These are phyloP conservation scores for Boletus reticuloceps DNA, from an alignment of 768 basidiomycete genomes.

Conservation along the genomic window DNA sequence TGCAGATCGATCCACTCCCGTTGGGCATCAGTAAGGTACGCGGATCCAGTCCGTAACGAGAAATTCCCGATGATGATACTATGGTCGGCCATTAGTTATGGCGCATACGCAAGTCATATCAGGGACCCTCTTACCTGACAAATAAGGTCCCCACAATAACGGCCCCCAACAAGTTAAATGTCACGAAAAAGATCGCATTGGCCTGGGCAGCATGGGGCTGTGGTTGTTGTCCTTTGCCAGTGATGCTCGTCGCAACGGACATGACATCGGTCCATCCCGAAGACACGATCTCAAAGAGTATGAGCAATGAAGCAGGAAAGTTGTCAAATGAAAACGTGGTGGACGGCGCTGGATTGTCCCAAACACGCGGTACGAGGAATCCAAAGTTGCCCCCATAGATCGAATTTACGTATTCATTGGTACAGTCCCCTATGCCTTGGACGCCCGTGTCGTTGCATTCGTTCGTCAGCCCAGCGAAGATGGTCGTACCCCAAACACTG, in stretches of 20 bases:
- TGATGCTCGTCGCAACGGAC: slow-evolving; percentile 74
- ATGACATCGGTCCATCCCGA: slow-evolving; percentile 99
- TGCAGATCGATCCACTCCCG: slow-evolving; percentile 93
- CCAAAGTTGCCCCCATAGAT: slow-evolving; percentile 60
- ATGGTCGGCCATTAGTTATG: slow-evolving; percentile 15
- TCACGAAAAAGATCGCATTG: slow-evolving; percentile 88
- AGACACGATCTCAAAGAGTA: slow-evolving; percentile 95
- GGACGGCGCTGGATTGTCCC: slow-evolving; percentile 82
- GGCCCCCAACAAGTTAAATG: slow-evolving; percentile 88
- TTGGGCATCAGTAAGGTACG: slow-evolving; percentile 82
- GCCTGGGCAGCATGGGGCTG: slow-evolving; percentile 66
- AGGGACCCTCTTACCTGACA: slow-evolving; percentile 60
- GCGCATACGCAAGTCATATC: not conserved
- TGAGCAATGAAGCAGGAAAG: slow-evolving; percentile 79
- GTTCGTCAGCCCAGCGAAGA: slow-evolving; percentile 85
- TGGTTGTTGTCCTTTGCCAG: slow-evolving; percentile 67
- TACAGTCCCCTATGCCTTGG: slow-evolving; percentile 60
- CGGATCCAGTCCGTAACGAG: slow-evolving; percentile 79
- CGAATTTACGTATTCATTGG: slow-evolving; percentile 68
- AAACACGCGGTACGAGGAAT: slow-evolving; percentile 80
- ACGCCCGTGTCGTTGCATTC: slow-evolving; percentile 69
- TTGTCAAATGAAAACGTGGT: slow-evolving; percentile 88
- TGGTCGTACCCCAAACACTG: slow-evolving; percentile 91
- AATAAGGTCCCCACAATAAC: slow-evolving; percentile 89
- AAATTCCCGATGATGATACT: slow-evolving; percentile 98